Base-by-base conservation (phyloP, 805 yeast species). In the Yamadazyma sp. region DNA sequence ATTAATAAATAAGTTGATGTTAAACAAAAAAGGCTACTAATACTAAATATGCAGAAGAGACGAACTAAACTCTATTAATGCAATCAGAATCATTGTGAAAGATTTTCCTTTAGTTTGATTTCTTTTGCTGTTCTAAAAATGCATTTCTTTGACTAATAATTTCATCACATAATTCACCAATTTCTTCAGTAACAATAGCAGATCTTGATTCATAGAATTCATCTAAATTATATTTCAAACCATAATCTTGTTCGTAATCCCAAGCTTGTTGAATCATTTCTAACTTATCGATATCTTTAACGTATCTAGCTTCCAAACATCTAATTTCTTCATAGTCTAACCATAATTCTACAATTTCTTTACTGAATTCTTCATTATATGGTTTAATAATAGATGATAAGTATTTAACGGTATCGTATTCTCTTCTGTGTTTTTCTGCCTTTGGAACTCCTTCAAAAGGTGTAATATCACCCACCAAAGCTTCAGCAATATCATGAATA, bases 401-500 rank as follows among this genome's bases (percentile, higher is more conserved):
- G 53, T 80, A 88, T 26, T 73, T 52, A 47, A 91, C 84, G 2
- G 97, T 78, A 17, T 61, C 78, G 24, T 68, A 70, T 53, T 91
- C 98, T 38, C 97, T 69, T 39, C 82, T 70, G 57, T 85, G 93
- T 58, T 91, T 91, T 55, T 91, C 98, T 11, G 62, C 67, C 55
- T 88, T 87, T 30, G 78, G 66, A 20, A 89, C 76, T 0, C 40
- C 73, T 53, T 62, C 88, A 85, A 57, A 76, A 60, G 49, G 98
- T 2, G 95, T 88, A 33, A 91, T 86, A 57, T 91, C 98, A 21
- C 98, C 98, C 10, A 91, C 98, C 19, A 91, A 65, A 4, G 89
- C 60, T 67, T 91, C 98, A 8, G 98, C 96, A 50, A 91, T 84
- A 58, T 91, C 98, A 65, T 91, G 98, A 21, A 88, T 80, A 26